phyloP scores from a whole-genome alignment of 2,329 filamentous ascomycete species.

The Fusarium sp. region DNA sequence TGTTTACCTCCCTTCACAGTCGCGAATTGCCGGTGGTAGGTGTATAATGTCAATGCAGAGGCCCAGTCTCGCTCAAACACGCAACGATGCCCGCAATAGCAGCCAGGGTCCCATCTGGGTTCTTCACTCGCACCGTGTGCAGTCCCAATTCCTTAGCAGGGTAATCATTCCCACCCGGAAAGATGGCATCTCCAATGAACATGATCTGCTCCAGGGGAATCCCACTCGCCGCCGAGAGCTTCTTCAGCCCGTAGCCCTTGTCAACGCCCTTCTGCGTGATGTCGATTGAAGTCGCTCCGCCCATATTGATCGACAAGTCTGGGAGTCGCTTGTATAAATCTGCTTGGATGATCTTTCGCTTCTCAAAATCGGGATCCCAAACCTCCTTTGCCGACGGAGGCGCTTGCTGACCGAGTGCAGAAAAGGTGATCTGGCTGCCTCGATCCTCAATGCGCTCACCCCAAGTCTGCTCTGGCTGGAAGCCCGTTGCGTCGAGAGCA shows the following conservation, averaged over 20 bases:
- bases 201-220: constrained; percentile 13
- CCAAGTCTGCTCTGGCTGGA: constrained; percentile 20
- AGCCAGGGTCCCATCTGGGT: constrained; percentile 12
- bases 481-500: constrained; percentile 4
- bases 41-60: background rate
- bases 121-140: constrained; percentile 17
- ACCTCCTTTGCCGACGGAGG: constrained; percentile 7
- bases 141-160: constrained; percentile 10
- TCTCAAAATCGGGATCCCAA: constrained; percentile 17
- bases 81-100: constrained; percentile 16
- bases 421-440: constrained; percentile 14
- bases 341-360: constrained; percentile 11
- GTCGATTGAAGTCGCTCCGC: constrained; percentile 14
- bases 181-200: constrained; percentile 19
- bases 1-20: rapidly evolving
- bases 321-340: constrained; percentile 13
- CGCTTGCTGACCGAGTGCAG: constrained; percentile 9
- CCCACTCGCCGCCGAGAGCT: background rate
- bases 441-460: constrained; percentile 14
- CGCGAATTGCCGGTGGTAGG: rapidly evolving
- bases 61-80: constrained; percentile 1
- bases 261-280: constrained; percentile 18
- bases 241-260: constrained; percentile 15
- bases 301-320: constrained; percentile 16
- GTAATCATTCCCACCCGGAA: constrained; percentile 17